These are phyloP conservation scores for Spironucleus salmonicida DNA, from an alignment of 208 protist species.

Conservation along the genomic window DNA sequence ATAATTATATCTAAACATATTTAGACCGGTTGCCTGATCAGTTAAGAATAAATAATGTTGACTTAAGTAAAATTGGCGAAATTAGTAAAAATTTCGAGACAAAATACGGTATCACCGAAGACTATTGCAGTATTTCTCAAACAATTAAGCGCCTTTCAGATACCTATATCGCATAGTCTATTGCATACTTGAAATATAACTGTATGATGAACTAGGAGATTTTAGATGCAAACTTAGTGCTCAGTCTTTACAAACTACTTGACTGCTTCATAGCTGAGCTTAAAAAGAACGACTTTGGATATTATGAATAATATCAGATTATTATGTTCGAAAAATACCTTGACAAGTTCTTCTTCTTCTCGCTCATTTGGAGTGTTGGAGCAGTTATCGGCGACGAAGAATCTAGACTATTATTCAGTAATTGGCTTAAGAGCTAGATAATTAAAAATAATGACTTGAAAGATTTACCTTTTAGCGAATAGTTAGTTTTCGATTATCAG, in stretches of 20 bases:
- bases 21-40: constrained; percentile 22
- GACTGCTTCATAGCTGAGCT: constrained; percentile 12
- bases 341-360: constrained; percentile 74
- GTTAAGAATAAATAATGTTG: background rate
- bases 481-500: background rate
- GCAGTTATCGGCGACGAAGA: constrained; percentile 62
- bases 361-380: constrained; percentile 83
- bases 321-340: constrained; percentile 35
- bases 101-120: background rate
- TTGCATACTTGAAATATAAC: constrained; percentile 9
- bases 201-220: background rate
- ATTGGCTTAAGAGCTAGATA: constrained; percentile 65
- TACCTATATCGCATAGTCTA: background rate
- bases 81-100: background rate
- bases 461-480: constrained; percentile 54
- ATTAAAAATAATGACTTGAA: constrained; percentile 43
- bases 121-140: background rate
- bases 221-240: background rate
- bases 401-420: constrained; percentile 70
- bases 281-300: constrained; percentile 10
- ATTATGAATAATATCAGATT: background rate
- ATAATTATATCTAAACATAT: background rate
- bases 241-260: background rate
- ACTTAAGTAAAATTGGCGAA: no score
- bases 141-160: constrained; percentile 13